phyloP scores from a whole-genome alignment of 306 rosid species.

The Lathyrus aphaca region DNA sequence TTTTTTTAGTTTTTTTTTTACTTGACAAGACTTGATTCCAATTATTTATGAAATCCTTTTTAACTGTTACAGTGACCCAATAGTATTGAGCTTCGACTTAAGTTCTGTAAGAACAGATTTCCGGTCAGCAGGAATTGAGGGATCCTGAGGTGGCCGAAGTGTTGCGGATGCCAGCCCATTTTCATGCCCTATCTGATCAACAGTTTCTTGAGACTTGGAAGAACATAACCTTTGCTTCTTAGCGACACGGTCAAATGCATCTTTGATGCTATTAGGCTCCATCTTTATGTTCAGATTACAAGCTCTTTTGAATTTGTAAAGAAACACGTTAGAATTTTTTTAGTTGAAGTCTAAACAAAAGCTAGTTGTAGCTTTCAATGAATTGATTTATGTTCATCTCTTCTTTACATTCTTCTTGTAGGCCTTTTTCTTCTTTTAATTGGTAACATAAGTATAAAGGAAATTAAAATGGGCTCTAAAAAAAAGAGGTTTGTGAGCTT shows the following conservation, averaged over 20 bases:
- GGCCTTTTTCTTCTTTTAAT: too few relatives aligned
- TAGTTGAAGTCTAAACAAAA: too few relatives aligned
- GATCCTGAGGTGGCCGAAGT: slow-evolving; percentile 56
- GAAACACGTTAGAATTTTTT: too few relatives aligned
- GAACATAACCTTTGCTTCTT: slow-evolving; percentile 87
- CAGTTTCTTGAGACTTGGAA: slow-evolving; percentile 74
- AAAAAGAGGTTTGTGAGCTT: too few relatives aligned
- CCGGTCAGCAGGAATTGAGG: slow-evolving; percentile 49
- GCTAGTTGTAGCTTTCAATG: too few relatives aligned
- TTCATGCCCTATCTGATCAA: slow-evolving; percentile 69
- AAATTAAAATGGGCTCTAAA: too few relatives aligned
- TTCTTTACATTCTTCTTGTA: too few relatives aligned
- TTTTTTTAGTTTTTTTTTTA: too few relatives aligned
- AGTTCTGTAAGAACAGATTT: slow-evolving; percentile 65
- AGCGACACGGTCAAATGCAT: slow-evolving; percentile 77
- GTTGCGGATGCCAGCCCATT: slow-evolving; percentile 60
- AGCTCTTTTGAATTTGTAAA: too few relatives aligned
- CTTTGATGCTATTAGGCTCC: slow-evolving; percentile 79
- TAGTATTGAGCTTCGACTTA: too few relatives aligned
- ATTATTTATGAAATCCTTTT: slow-evolving; percentile 74
- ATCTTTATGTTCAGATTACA: slow-evolving; percentile 46
- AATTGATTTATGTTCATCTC: too few relatives aligned
- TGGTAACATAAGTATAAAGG: too few relatives aligned
- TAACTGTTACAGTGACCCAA: slow-evolving; percentile 58
- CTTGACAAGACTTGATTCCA: slow-evolving; percentile 58